phyloP scores from a whole-genome alignment of 495 filamentous ascomycete genomes.

The Poronia punctata region DNA sequence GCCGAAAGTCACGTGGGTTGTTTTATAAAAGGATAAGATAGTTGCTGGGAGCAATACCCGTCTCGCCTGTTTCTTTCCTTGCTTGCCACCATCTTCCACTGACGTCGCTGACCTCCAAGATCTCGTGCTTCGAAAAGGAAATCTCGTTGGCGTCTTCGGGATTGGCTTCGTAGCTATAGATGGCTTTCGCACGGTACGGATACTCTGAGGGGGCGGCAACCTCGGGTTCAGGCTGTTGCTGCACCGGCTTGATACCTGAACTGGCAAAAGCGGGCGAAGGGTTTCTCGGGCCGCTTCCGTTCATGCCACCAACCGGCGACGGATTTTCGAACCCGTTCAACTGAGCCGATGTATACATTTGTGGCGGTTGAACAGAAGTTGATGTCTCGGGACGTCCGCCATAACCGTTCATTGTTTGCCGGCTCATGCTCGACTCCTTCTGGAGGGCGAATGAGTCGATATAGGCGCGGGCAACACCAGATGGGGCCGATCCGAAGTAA shows the following conservation, averaged over 20 bases:
- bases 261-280: constrained; percentile 34
- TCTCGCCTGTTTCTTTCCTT: constrained; percentile 88
- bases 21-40: constrained; percentile 91
- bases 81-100: constrained; percentile 99
- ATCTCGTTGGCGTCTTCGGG: constrained; percentile 98
- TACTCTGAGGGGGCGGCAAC: constrained; percentile 83
- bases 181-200: constrained; percentile 94
- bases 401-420: constrained; percentile 63
- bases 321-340: constrained; percentile 94
- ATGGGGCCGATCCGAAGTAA: constrained; percentile 91
- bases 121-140: constrained; percentile 92
- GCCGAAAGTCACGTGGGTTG: constrained; percentile 5
- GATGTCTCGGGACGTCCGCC: constrained; percentile 72
- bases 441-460: constrained; percentile 93
- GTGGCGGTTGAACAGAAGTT: constrained; percentile 67
- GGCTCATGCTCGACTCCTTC: constrained; percentile 66
- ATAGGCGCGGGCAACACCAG: constrained; percentile 80
- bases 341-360: constrained; percentile 96
- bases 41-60: constrained; percentile 95
- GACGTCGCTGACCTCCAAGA: constrained; percentile 93
- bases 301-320: constrained; percentile 76
- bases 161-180: constrained; percentile 97
- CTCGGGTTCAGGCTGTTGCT: constrained; percentile 47
- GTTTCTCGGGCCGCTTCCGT: constrained; percentile 31
- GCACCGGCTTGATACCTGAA: constrained; percentile 23